A percentile compares a stretch with the other conserved stretches of the same genome.
phyloP scores from a whole-genome alignment of 805 yeast species.

The Nakazawaea populi region DNA sequence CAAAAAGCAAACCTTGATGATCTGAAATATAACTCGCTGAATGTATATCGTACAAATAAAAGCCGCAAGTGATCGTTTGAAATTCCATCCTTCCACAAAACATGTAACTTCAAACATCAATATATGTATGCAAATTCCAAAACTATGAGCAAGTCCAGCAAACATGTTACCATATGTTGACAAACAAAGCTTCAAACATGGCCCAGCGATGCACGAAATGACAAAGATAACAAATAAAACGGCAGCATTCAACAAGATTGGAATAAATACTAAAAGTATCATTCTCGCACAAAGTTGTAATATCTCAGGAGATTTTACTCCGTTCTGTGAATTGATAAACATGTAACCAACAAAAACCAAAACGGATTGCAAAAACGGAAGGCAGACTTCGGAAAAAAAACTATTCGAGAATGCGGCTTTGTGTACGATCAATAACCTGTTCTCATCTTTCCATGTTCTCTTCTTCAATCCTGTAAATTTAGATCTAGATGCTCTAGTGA shows the following conservation, averaged over 20 bases:
- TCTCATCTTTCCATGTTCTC: slow-evolving; percentile 51
- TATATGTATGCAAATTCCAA: slow-evolving; percentile 28
- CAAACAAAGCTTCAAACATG: slow-evolving; percentile 25
- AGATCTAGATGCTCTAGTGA: slow-evolving; percentile 72
- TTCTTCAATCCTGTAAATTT: slow-evolving; percentile 88
- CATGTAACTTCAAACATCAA: slow-evolving; percentile 30
- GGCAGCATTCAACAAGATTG: slow-evolving; percentile 35
- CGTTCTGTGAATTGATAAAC: slow-evolving; percentile 83
- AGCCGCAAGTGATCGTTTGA: slow-evolving; percentile 32
- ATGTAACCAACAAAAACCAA: slow-evolving; percentile 68
- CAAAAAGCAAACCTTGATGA: slow-evolving; percentile 25
- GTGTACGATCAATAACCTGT: slow-evolving; percentile 44
- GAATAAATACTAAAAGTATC: slow-evolving; percentile 42
- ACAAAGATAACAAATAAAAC: slow-evolving; percentile 27
- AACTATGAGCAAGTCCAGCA: slow-evolving; percentile 34
- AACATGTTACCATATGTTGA: slow-evolving; percentile 25
- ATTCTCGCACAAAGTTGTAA: slow-evolving; percentile 61
- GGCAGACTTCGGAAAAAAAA: slow-evolving; percentile 71
- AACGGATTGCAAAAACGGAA: slow-evolving; percentile 66
- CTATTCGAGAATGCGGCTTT: slow-evolving; percentile 77
- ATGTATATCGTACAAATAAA: slow-evolving; percentile 30
- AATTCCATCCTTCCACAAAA: slow-evolving; percentile 36
- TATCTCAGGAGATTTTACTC: slow-evolving; percentile 48
- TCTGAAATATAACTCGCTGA: slow-evolving; percentile 30
- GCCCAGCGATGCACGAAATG: slow-evolving; percentile 32